Evolutionary conservation across 2,329 filamentous ascomycete genomes (phyloP).

Genomic region (Graphilbum fragrans): DNA sequence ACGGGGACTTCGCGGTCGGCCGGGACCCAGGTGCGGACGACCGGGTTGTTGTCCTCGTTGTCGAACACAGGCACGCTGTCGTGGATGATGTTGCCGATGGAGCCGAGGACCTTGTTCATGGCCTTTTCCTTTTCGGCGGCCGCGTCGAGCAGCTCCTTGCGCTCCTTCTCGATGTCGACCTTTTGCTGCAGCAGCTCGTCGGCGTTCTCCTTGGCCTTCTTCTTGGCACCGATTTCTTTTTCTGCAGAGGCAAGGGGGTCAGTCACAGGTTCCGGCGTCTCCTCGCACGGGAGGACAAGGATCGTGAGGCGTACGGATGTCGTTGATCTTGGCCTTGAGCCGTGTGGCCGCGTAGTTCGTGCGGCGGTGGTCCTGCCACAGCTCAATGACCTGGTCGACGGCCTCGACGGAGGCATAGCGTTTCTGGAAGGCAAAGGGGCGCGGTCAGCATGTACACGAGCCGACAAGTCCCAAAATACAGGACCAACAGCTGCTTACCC

Average conservation of each 20-base stretch:
- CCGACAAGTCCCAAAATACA: neutral
- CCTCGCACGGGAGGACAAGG: neutral
- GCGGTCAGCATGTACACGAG: neutral
- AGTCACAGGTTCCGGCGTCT: neutral
- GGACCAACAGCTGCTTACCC: constrained; percentile 17
- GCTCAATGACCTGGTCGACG: constrained; percentile 80
- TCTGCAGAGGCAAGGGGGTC: constrained; percentile 1
- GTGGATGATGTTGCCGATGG: constrained; percentile 86
- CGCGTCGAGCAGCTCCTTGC: constrained; percentile 64
- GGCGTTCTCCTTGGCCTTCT: constrained; percentile 89
- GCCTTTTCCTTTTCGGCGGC: constrained; percentile 60
- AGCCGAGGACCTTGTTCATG: constrained; percentile 67
- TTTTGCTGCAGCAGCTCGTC: constrained; percentile 71
- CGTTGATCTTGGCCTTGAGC: constrained; percentile 75
- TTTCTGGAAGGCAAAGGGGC: constrained; percentile 22
- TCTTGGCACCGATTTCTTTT: constrained; percentile 41
- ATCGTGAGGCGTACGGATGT: constrained; percentile 8
- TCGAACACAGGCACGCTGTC: constrained; percentile 72
- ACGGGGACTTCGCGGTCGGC: constrained; percentile 48
- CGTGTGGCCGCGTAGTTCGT: constrained; percentile 29
- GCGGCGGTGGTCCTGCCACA: constrained; percentile 76
- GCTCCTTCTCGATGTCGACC: constrained; percentile 50
- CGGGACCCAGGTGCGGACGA: constrained; percentile 70
- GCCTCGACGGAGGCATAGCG: constrained; percentile 69
- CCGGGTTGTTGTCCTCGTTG: constrained; percentile 77